Base-by-base conservation (phyloP, 768 basidiomycete species). In the Leucocoprinus sp. region DNA sequence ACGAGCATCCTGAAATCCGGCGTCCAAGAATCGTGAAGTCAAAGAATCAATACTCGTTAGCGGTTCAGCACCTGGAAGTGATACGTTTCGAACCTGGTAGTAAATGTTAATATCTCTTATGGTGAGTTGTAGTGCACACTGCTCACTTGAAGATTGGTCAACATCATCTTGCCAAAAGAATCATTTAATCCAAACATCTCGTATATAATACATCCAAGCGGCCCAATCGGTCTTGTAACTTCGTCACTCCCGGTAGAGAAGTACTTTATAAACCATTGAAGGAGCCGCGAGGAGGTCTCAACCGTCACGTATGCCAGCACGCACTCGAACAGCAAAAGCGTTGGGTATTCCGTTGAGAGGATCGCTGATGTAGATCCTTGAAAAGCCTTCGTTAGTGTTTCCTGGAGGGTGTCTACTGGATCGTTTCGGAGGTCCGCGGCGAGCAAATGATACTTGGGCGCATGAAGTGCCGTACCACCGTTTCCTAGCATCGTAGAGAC, bases 181-280 rank as follows among this genome's bases (percentile, higher is more conserved):
- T 97, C 95, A 15, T 78, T 71, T 3, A 97, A 67, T 1, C 82
- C 84, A 58, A 90, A 93, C 87, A 97, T 97, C 60, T 97, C 95
- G 57, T 98, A 97, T 14, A 92, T 72, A 7, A 91, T 62, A 2
- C 72, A 75, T 21, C 78, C 81, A 1, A 79, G 65, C 1, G 68
- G 56, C 5, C 60, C 59, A 22, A 31, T 38, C 17, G 37, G 8
- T 27, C 33, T 26, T 8, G 45, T 50, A 8, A 38, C 42, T n/a
- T 50, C 50, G 6, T 38, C 37, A 22, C 53, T 43, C 15, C 29
- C 37, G n/a, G 5, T 28, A 28, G 65, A 58, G 56, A 77, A 80
- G 46, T 70, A 71, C 45, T 75, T 66, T 2, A 74, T 68, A 56
- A 93, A 92, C 86, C 88, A 93, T 28, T 66, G 60, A 1, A 96